These are phyloP conservation scores for Phanerochaete carnosa DNA, from an alignment of 768 basidiomycete genomes.

Conservation along the genomic window DNA sequence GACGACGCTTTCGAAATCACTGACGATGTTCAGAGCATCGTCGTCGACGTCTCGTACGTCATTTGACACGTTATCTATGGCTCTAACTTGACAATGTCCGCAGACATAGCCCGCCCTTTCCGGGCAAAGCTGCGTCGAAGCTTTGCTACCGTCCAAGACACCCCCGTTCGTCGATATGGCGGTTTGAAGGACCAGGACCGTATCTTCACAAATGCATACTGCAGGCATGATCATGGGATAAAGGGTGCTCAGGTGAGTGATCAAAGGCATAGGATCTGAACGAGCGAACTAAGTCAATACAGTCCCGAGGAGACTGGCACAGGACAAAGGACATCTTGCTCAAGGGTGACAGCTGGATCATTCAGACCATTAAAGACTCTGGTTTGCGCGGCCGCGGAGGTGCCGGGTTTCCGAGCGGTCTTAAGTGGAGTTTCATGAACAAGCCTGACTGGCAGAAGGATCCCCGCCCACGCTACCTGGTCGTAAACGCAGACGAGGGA, in stretches of 20 bases:
- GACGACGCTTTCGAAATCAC: not conserved
- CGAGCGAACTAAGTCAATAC: too few species aligned
- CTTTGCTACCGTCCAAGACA: conserved; percentile 76
- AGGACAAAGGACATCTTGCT: conserved; percentile 92
- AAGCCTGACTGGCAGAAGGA: conserved; percentile 99
- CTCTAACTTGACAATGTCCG: not conserved
- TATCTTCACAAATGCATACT: conserved; percentile 90
- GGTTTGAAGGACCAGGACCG: conserved; percentile 93
- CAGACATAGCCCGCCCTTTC: conserved; percentile 25
- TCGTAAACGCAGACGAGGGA: conserved; percentile 98
- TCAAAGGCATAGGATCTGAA: not conserved
- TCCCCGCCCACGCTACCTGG: conserved; percentile 87
- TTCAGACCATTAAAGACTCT: conserved; percentile 93
- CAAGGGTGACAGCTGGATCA: conserved; percentile 97
- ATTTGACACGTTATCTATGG: not conserved
- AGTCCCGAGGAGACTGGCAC: conserved; percentile 98
- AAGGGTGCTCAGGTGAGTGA: conserved; percentile 82
- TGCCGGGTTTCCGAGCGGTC: conserved; percentile 93
- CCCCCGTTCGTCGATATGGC: conserved; percentile 90
- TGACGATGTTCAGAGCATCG: conserved; percentile 29
- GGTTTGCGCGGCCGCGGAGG: conserved; percentile 95
- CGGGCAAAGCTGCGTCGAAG: conserved; percentile 27
- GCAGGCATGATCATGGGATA: conserved; percentile 84
- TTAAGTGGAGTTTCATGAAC: conserved; percentile 99
- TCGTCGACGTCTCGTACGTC: conserved; percentile 24